A percentile compares a stretch with the other conserved stretches of the same genome.
Evolutionary conservation across 1,139 yeast genomes (phyloP).

Genomic region (Debaryomyces subglobosus): DNA sequence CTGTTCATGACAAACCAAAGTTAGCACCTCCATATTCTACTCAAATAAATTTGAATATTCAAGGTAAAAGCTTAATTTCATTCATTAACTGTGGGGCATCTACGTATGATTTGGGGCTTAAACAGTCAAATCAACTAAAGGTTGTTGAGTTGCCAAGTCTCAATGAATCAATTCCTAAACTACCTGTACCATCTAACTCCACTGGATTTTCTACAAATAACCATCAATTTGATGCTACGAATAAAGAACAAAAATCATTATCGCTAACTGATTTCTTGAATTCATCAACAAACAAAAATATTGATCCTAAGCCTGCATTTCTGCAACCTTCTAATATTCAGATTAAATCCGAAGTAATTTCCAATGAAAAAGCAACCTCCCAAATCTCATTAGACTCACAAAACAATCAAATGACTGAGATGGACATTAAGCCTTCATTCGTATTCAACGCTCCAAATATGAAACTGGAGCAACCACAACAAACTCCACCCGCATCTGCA

Average conservation of each 20-base stretch:
- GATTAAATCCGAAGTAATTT: not conserved
- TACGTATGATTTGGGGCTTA: conserved; percentile 28
- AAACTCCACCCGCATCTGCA: conserved; percentile 8
- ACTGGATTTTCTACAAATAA: not conserved
- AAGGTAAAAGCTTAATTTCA: conserved; percentile 28
- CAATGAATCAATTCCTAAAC: not conserved
- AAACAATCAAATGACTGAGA: not conserved
- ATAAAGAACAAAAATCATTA: conserved; percentile 1
- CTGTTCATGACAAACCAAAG: conserved; percentile 50
- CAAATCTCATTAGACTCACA: not conserved
- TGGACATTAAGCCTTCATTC: conserved; percentile 4
- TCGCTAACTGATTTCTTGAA: conserved; percentile 10
- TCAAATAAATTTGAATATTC: conserved; percentile 54
- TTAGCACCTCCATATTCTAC: conserved; percentile 59
- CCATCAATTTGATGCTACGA: not conserved
- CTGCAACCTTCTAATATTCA: not conserved
- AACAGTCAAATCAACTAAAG: conserved; percentile 8
- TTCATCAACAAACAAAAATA: not conserved
- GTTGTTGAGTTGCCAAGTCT: conserved; percentile 1
- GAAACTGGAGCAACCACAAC: not conserved
- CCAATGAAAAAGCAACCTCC: not conserved
- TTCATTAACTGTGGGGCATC: conserved; percentile 45
- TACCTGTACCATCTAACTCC: not conserved
- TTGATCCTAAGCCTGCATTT: not conserved
- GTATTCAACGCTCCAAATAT: not conserved